A percentile compares a stretch with the other conserved stretches of the same genome.
These are phyloP conservation scores for Peltaster fructicola DNA, from an alignment of 2,329 filamentous ascomycete species.

Conservation along the genomic window DNA sequence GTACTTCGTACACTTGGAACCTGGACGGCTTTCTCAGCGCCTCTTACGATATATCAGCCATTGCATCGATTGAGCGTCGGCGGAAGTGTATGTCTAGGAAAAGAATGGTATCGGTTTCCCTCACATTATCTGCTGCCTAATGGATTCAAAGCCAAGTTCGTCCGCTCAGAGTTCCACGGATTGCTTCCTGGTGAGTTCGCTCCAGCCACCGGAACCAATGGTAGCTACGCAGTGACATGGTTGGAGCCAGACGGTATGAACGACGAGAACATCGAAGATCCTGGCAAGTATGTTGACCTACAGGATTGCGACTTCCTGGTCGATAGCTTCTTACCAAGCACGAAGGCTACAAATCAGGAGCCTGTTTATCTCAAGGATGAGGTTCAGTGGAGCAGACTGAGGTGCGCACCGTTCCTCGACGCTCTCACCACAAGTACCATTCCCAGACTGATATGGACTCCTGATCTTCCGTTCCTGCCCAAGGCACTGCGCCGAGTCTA, in stretches of 20 bases:
- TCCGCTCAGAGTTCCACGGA: constrained; percentile 78
- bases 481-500: constrained; percentile 55
- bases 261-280: constrained; percentile 73
- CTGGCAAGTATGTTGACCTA: constrained; percentile 67
- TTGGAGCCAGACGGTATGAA: constrained; percentile 73
- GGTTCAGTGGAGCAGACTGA: constrained; percentile 59
- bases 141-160: constrained; percentile 71
- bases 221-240: constrained; percentile 70
- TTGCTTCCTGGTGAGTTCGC: constrained; percentile 81
- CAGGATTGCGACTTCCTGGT: constrained; percentile 66
- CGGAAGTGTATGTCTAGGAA: constrained; percentile 55
- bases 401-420: constrained; percentile 69
- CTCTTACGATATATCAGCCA: constrained; percentile 50
- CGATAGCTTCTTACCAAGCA: constrained; percentile 61
- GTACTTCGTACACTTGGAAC: constrained; percentile 58
- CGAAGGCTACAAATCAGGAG: constrained; percentile 46
- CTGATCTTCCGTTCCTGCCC: constrained; percentile 52
- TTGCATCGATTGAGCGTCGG: constrained; percentile 38
- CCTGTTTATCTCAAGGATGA: constrained; percentile 62
- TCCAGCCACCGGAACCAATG: constrained; percentile 46
- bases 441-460: constrained; percentile 67
- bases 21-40: constrained; percentile 68
- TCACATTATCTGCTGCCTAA: constrained; percentile 79
- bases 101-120: constrained; percentile 97
- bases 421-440: constrained; percentile 53